Evolutionary conservation across 2,329 filamentous ascomycete species (phyloP), one percentile per base, ranked within the genome.

Genomic region (Pezicula radicicola): DNA sequence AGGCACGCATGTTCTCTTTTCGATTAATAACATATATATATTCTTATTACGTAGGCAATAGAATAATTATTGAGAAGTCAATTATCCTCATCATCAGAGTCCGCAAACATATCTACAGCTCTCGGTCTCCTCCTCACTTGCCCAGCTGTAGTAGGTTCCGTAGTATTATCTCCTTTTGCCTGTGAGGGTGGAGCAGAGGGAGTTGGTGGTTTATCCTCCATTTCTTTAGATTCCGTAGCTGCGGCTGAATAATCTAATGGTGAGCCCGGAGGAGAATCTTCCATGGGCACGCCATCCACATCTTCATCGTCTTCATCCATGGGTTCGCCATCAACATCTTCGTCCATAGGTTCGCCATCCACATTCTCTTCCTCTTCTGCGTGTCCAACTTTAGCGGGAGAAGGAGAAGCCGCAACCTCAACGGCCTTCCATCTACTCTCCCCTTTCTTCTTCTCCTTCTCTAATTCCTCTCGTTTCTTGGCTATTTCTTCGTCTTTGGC

Each of bases 71-170:
- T 19, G 37, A 40, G 21, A 12, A 28, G 16, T 27, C 15, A 21
- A 42, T 47, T 52, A 44, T 62, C 59, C 33, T 67, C 65, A 53
- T 63, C 79, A 59, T 88, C 88, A 4, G 86, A 88, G 67, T 88
- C 87, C 10, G 87, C 89, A 80, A 94, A 95, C 89, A 94, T 92
- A 65, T 94, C 89, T 60, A 88, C 88, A 4, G 89, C 89, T 60
- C 84, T 84, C 69, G 89, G 87, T 52, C 64, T 52, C 50, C 57
- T 53, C 28, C 55, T 53, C 48, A 55, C 49, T 48, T 61, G 61
- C 55, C 51, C 52, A 21, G 49, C 48, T 19, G 53, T 46, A 49
- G 53, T 49, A 9, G 35, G 19, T 28, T 48, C 43, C 15, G 40
- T 15, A 41, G 39, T 45, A 9, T 50, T 49, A 18, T 10, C 51